These are phyloP conservation scores for Grigorovia transvaalensis DNA, from an alignment of 805 yeast genomes.

Conservation along the genomic window DNA sequence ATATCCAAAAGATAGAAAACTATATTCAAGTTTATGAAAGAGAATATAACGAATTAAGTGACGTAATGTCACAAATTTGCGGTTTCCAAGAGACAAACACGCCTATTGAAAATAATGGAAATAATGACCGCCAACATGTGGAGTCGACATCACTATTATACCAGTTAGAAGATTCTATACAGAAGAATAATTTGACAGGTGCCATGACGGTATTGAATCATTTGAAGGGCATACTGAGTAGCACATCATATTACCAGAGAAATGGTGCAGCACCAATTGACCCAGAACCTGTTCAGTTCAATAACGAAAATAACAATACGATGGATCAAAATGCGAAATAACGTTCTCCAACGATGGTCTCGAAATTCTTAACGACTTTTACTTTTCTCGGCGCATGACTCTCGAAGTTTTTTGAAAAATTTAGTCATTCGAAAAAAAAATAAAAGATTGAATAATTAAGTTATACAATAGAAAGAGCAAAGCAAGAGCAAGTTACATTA, in stretches of 20 bases:
- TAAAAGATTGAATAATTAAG: too few relatives aligned
- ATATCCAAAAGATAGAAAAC: constrained; percentile 70
- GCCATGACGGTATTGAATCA: constrained; percentile 16
- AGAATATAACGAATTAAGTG: constrained; percentile 50
- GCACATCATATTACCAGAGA: constrained; percentile 18
- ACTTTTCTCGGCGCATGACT: background rate
- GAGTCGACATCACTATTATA: background rate
- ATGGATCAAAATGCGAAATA: background rate
- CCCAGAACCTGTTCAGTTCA: constrained; percentile 4
- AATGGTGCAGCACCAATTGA: constrained; percentile 20
- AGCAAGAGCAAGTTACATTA: constrained; percentile 9
- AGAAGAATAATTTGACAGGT: constrained; percentile 14
- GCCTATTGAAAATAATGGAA: too few relatives aligned
- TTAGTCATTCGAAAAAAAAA: background rate
- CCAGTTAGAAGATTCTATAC: constrained; percentile 15
- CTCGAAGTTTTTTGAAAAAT: background rate
- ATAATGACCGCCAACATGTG: background rate
- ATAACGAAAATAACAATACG: constrained; percentile 5
- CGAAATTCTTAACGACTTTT: background rate
- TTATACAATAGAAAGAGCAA: background rate
- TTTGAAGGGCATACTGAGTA: constrained; percentile 14
- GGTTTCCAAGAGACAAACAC: background rate
- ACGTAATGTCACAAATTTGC: constrained; percentile 2
- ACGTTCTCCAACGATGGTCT: background rate
- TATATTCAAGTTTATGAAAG: constrained; percentile 60